Percentiles rank a stretch among this genome's conserved stretches.
Evolutionary conservation across 1,284 basidiomycete species (phyloP).

Genomic region (Neolentinus lepideus): DNA sequence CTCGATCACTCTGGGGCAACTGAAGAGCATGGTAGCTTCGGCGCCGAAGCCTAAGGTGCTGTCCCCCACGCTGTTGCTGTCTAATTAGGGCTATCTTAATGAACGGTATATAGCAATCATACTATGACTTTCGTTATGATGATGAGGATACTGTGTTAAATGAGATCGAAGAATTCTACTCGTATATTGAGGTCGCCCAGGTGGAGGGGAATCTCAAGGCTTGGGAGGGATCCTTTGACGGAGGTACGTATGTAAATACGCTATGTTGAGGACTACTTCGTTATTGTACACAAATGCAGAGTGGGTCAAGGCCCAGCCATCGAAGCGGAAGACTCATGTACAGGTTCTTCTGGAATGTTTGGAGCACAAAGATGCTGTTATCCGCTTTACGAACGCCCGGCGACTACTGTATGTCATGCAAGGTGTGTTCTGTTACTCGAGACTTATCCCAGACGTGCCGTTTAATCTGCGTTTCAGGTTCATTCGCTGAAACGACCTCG

Average conservation of each 20-base stretch:
- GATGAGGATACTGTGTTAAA: slow-evolving; percentile 94
- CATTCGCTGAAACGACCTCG: slow-evolving; percentile 86
- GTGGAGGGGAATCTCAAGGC: slow-evolving; percentile 83
- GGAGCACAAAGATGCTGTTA: slow-evolving; percentile 79
- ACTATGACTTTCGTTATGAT: slow-evolving; percentile 88
- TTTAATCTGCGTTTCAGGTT: slow-evolving; percentile 48
- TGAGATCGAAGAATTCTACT: slow-evolving; percentile 98
- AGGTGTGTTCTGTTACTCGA: slow-evolving; percentile 40
- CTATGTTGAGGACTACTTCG: slow-evolving; percentile 5
- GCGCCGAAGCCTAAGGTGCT: slow-evolving; percentile 70
- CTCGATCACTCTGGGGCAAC: slow-evolving; percentile 77
- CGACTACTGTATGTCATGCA: slow-evolving; percentile 86
- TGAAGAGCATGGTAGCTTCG: slow-evolving; percentile 65
- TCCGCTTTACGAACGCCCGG: slow-evolving; percentile 82
- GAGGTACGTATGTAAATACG: slow-evolving; percentile 40
- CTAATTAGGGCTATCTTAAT: background rate
- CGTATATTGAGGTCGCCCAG: slow-evolving; percentile 93
- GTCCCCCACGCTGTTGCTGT: slow-evolving; percentile 7
- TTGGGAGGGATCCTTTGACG: slow-evolving; percentile 79
- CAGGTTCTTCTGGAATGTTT: slow-evolving; percentile 79
- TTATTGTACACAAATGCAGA: slow-evolving; percentile 32
- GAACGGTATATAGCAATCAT: slow-evolving; percentile 52
- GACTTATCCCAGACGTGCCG: background rate
- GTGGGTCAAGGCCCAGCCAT: slow-evolving; percentile 67
- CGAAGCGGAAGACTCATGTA: slow-evolving; percentile 64